A percentile compares a stretch with the other conserved stretches of the same genome.
phyloP scores from a whole-genome alignment of 495 filamentous ascomycete genomes.

The Aspergillus hancockii region DNA sequence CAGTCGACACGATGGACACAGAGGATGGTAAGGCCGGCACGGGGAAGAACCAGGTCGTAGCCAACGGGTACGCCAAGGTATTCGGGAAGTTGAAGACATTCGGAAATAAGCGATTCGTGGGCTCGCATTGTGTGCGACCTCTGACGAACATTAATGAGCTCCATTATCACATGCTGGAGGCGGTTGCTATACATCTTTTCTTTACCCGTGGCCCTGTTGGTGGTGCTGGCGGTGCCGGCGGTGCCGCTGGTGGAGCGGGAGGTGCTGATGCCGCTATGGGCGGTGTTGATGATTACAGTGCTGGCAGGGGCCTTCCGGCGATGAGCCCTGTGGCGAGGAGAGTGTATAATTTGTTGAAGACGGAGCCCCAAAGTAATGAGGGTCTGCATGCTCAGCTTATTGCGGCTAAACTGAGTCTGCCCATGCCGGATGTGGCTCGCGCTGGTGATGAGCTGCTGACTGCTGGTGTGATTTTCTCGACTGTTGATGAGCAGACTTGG shows the following conservation, averaged over 20 bases:
- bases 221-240: constrained; percentile 31
- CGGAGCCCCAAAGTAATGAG: constrained; percentile 68
- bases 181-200: constrained; percentile 81
- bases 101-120: constrained; percentile 76
- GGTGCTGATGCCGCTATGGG: constrained; percentile 42
- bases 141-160: constrained; percentile 88
- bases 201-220: constrained; percentile 73
- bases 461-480: constrained; percentile 80
- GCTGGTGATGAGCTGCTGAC: constrained; percentile 77
- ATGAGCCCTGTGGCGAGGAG: constrained; percentile 60
- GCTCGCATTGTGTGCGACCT: constrained; percentile 76
- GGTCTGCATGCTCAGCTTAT: constrained; percentile 80
- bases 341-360: constrained; percentile 66
- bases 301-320: constrained; percentile 39
- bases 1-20: constrained; percentile 51
- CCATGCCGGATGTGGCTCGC: constrained; percentile 64
- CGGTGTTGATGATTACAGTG: constrained; percentile 38
- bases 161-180: constrained; percentile 84
- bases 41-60: constrained; percentile 51
- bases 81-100: constrained; percentile 77
- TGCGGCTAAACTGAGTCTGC: constrained; percentile 59
- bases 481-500: constrained; percentile 83
- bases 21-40: constrained; percentile 35
- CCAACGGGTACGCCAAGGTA: constrained; percentile 79
- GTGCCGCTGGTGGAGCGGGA: constrained; percentile 24